Base-by-base conservation (phyloP, 2,329 filamentous ascomycete genomes). In the Aureobasidium sp. region DNA sequence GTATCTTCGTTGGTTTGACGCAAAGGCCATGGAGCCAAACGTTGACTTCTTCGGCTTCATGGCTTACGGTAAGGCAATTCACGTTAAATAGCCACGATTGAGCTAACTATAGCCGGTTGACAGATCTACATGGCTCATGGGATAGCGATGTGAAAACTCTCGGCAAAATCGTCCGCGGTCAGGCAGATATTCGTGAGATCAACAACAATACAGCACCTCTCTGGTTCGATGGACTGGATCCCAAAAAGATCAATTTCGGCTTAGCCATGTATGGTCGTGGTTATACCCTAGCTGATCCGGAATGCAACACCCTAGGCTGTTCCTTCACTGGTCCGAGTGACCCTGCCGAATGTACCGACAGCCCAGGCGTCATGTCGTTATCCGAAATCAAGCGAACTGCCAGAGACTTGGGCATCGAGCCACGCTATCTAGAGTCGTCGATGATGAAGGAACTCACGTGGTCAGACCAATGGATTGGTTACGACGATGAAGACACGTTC, bases 241-340 rank as follows among this genome's bases (percentile, higher is more conserved):
- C 74, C 0, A 46, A 54, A 3, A 78, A 80, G 62, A 65, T 81
- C 37, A 77, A 77, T 60, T 65, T 81, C 2, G 79, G 79, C 0
- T 58, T 80, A 0, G 77, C 77, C 0, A 74, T 72, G 50, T 82
- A 82, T 57, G 78, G 78, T 0, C 69, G 78, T 5, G 73, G 75
- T 1, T 80, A 75, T 47, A 79, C 74, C 4, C 46, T 67, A 1
- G 23, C 57, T 19, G 54, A 65, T 45, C 58, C 63, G 10, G 50
- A 27, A 8, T 71, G 67, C 42, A 62, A 54, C 11, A 57, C 19
- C 2, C 42, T 62, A 4, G 65, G 62, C 3, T 72, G 70, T 50
- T 38, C 40, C 11, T 64, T 65, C 49, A 33, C n/a, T 17, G 64
- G 54, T 5, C 46, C 62, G 5, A 64, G 63, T 31, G 47, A 49